Percentiles rank a stretch among this genome's conserved stretches.
Conservation (phyloP, 2,329 filamentous ascomycete genomes). For the Diaporthe sp. region DNA sequence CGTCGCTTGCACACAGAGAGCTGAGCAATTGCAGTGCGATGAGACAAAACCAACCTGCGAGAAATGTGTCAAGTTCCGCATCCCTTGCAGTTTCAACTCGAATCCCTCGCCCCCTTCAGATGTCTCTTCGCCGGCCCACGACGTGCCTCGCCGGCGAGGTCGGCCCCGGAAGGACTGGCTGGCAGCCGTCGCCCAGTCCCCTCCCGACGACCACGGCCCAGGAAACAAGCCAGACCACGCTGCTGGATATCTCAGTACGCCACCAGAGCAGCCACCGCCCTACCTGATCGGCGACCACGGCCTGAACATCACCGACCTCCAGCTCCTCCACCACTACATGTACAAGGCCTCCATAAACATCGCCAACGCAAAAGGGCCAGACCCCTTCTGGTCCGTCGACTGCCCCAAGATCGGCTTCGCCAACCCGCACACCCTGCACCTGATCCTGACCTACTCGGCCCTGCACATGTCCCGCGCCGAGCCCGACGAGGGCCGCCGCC, state of each 20-base stretch:
- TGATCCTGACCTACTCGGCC: slow-evolving; percentile 46
- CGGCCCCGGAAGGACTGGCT: slow-evolving; percentile 19
- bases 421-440: slow-evolving; percentile 45
- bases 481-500: slow-evolving; percentile 13
- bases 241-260: background rate
- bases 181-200: background rate
- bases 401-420: slow-evolving; percentile 46
- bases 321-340: slow-evolving; percentile 48
- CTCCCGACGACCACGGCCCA: background rate
- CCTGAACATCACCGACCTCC: slow-evolving; percentile 45
- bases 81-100: slow-evolving; percentile 31
- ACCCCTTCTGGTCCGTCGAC: slow-evolving; percentile 43
- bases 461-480: slow-evolving; percentile 42
- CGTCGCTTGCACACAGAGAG: background rate
- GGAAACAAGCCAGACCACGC: background rate
- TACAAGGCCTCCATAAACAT: slow-evolving; percentile 42
- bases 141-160: background rate
- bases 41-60: slow-evolving; percentile 30
- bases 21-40: slow-evolving; percentile 29
- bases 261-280: background rate
- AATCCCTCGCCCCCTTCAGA: slow-evolving; percentile 8
- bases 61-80: slow-evolving; percentile 31
- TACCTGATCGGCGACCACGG: slow-evolving; percentile 21
- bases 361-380: slow-evolving; percentile 35
- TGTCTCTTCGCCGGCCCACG: background rate